phyloP scores from a whole-genome alignment of 495 filamentous ascomycete genomes.

The Haplographium delicatum region DNA sequence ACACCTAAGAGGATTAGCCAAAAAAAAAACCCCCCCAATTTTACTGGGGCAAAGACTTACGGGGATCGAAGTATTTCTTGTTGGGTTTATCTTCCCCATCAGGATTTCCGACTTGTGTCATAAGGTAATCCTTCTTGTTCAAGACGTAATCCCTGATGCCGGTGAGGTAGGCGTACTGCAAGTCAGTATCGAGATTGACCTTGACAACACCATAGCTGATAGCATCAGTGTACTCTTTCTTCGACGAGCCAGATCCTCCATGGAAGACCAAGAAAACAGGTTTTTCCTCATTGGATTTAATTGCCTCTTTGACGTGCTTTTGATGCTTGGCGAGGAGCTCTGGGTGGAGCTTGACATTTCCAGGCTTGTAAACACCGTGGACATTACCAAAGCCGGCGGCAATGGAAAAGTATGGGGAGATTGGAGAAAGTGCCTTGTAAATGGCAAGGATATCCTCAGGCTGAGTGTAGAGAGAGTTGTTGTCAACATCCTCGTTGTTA shows the following conservation, averaged over 20 bases:
- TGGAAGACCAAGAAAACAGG: conserved; percentile 99
- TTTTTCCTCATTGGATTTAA: conserved; percentile 62
- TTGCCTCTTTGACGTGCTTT: conserved; percentile 64
- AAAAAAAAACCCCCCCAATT: too few relatives aligned
- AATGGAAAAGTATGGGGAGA: conserved; percentile 94
- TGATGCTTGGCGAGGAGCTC: conserved; percentile 95
- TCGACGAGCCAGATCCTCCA: conserved; percentile 86
- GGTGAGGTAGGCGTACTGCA: conserved; percentile 79
- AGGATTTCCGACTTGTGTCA: conserved; percentile 84
- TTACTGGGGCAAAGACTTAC: conserved; percentile 17
- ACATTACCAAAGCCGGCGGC: conserved; percentile 98
- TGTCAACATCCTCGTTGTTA: conserved; percentile 85
- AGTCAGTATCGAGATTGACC: conserved; percentile 91
- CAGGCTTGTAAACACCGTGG: conserved; percentile 98
- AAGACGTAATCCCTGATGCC: conserved; percentile 92
- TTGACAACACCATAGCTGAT: conserved; percentile 95
- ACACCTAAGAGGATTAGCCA: conserved; percentile 37
- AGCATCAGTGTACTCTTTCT: conserved; percentile 81
- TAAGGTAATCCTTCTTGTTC: conserved; percentile 92
- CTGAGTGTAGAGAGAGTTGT: conserved; percentile 95
- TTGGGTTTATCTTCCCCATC: conserved; percentile 95
- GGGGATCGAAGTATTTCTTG: conserved; percentile 95
- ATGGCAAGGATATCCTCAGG: conserved; percentile 91
- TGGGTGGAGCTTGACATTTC: conserved; percentile 93
- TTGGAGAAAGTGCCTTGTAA: conserved; percentile 70